Percentiles rank a stretch among this genome's conserved stretches.
phyloP scores from a whole-genome alignment of 805 yeast genomes.

The Kuraishia borneana region DNA sequence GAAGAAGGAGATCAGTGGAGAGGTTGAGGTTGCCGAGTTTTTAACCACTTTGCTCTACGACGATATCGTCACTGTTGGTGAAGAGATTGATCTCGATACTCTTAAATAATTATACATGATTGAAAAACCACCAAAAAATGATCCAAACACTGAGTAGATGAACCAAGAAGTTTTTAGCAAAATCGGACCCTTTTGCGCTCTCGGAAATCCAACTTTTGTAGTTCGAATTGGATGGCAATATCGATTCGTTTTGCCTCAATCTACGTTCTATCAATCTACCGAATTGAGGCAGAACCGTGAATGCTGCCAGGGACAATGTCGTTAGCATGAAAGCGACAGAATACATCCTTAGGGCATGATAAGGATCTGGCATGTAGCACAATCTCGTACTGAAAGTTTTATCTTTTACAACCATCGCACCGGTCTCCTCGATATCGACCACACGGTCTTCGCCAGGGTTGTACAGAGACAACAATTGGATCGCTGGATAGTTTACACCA shows the following conservation, averaged over 20 bases:
- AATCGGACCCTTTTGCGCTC: too few species aligned
- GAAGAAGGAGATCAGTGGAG: constrained; percentile 63
- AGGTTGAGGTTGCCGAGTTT: constrained; percentile 58
- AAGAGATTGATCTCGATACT: constrained; percentile 17
- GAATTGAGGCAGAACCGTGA: too few species aligned
- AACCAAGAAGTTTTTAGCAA: too few species aligned
- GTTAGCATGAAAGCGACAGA: neutral
- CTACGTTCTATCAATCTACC: too few species aligned
- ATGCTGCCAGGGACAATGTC: neutral
- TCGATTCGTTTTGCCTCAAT: too few species aligned
- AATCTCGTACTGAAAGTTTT: constrained; percentile 1
- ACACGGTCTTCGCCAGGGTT: neutral
- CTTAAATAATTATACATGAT: constrained; percentile 13
- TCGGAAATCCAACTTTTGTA: too few species aligned
- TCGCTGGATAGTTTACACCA: constrained; percentile 80
- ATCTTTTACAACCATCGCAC: neutral
- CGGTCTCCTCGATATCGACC: neutral
- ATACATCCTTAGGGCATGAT: constrained; percentile 1
- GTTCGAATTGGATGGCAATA: too few species aligned
- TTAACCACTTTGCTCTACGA: constrained; percentile 70
- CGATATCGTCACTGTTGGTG: constrained; percentile 43
- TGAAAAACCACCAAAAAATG: constrained; percentile 4
- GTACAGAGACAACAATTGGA: constrained; percentile 62
- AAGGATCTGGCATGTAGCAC: constrained; percentile 3
- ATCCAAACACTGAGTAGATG: too few species aligned